Evolutionary conservation across 306 rosid genomes (phyloP).

Genomic region (Bauhinia variegata): DNA sequence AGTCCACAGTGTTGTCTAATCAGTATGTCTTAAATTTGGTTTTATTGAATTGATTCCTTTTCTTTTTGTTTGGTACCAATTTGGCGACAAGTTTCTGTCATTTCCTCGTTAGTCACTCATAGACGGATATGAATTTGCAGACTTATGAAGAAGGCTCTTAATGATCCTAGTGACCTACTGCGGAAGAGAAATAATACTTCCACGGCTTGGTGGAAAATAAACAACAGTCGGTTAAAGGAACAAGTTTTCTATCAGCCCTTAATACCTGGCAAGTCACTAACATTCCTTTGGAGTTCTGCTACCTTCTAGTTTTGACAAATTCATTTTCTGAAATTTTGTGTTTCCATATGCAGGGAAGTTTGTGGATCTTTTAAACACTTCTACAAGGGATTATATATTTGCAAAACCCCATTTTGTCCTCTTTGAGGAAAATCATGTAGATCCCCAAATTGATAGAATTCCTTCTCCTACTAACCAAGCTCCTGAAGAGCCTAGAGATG

Average conservation of each 20-base stretch:
- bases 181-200: slow-evolving; percentile 60
- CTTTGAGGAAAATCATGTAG: slow-evolving; percentile 47
- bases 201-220: slow-evolving; percentile 62
- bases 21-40: slow-evolving; percentile 49
- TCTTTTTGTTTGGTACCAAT: slow-evolving; percentile 21
- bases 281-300: slow-evolving; percentile 3
- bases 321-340: slow-evolving; percentile 17
- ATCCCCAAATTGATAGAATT: slow-evolving; percentile 28
- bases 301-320: slow-evolving; percentile 3
- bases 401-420: slow-evolving; percentile 47
- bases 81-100: not conserved
- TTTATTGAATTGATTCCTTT: slow-evolving; percentile 30
- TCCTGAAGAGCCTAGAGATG: slow-evolving; percentile 33
- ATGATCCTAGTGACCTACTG: slow-evolving; percentile 51
- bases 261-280: slow-evolving; percentile 51
- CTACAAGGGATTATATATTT: slow-evolving; percentile 46
- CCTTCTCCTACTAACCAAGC: slow-evolving; percentile 42
- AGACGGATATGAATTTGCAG: slow-evolving; percentile 45
- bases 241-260: slow-evolving; percentile 59
- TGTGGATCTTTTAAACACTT: slow-evolving; percentile 54
- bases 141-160: slow-evolving; percentile 59
- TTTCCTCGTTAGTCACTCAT: slow-evolving; percentile 35
- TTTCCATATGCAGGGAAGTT: slow-evolving; percentile 59
- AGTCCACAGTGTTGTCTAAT: slow-evolving; percentile 69
- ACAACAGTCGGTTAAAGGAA: slow-evolving; percentile 58